Percentiles rank a stretch among this genome's conserved stretches.
Conservation (phyloP, 139 green algal genomes). For the Chlorella sp. region DNA sequence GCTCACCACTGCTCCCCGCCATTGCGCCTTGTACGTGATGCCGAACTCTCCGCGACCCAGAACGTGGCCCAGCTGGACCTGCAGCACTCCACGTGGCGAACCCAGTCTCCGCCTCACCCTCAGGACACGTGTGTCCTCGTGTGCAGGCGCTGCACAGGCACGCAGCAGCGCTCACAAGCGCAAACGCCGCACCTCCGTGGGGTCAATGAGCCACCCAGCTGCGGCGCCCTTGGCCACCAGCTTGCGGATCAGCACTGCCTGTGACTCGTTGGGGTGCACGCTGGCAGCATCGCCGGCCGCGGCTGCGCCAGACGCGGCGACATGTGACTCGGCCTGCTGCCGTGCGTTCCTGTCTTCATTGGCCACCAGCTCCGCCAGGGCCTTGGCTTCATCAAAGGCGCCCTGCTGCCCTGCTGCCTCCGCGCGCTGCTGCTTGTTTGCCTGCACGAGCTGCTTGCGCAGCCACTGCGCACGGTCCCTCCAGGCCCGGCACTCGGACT, state of each 20-base stretch:
- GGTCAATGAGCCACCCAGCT: background rate
- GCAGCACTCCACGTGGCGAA: no score
- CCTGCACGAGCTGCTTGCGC: background rate
- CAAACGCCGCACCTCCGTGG: background rate
- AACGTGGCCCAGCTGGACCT: background rate
- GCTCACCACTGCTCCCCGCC: background rate
- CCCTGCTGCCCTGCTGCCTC: no score
- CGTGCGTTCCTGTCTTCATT: background rate
- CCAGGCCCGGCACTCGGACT: background rate
- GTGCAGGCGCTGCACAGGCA: no score
- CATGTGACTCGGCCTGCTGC: background rate
- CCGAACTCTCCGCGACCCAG: background rate
- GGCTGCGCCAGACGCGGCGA: no score
- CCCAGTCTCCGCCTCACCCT: no score
- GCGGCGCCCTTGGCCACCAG: background rate
- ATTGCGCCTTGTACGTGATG: background rate
- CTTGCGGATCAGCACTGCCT: background rate
- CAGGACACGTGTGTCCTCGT: no score
- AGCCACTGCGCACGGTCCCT: background rate
- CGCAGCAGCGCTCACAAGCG: no score
- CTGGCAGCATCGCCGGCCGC: no score
- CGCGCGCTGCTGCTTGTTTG: background rate
- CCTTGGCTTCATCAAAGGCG: background rate
- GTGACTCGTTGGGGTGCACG: background rate
- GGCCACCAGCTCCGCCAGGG: background rate